A percentile compares a stretch with the other conserved stretches of the same genome.
Evolutionary conservation across 768 basidiomycete species (phyloP).

Genomic region (Clitopilus passeckerianus): DNA sequence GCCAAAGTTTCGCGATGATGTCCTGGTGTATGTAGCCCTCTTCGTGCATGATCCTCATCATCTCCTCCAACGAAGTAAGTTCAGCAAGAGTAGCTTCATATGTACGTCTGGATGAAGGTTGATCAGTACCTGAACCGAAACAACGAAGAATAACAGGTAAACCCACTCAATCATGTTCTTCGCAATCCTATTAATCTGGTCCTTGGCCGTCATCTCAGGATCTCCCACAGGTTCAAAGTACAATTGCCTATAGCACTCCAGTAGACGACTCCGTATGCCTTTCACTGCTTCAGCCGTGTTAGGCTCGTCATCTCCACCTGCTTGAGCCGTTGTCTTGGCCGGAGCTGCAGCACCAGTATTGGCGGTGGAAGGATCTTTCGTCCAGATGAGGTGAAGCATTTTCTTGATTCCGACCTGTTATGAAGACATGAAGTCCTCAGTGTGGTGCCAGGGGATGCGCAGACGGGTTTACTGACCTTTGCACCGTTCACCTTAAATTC

Average conservation of each 20-base stretch:
- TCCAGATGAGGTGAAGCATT: constrained; percentile 97
- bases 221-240: constrained; percentile 85
- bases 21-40: constrained; percentile 80
- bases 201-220: constrained; percentile 58
- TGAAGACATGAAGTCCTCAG: too few species aligned
- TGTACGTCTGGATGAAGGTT: constrained; percentile 55
- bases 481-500: constrained; percentile 80
- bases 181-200: constrained; percentile 86
- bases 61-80: constrained; percentile 92
- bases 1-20: constrained; percentile 90
- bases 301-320: not conserved
- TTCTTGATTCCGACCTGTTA: constrained; percentile 81
- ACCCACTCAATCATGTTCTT: constrained; percentile 96
- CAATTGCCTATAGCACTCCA: constrained; percentile 83
- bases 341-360: not conserved
- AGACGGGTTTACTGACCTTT: constrained; percentile 37
- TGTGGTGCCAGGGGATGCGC: too few species aligned
- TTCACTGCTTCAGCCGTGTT: constrained; percentile 63
- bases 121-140: not conserved
- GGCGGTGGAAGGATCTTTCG: constrained; percentile 78
- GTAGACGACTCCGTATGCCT: constrained; percentile 78
- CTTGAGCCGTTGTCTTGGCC: not conserved
- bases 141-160: constrained; percentile 1
- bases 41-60: constrained; percentile 95
- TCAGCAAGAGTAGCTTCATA: constrained; percentile 92